Conservation (phyloP, 148 eudicot genomes). For the Fagopyrum tataricum region DNA sequence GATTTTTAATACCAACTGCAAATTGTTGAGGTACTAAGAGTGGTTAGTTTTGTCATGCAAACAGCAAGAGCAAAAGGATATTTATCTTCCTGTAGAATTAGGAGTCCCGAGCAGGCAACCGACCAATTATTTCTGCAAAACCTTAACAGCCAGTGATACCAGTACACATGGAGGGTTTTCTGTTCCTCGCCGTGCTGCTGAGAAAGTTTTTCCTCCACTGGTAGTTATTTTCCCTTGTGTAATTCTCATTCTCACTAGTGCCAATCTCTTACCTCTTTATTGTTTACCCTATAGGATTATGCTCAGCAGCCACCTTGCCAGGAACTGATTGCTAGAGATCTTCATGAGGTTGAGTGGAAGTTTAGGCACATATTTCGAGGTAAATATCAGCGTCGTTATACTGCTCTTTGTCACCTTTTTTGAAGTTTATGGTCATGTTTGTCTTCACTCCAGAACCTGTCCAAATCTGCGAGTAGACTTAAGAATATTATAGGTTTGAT, state of each 20-base stretch:
- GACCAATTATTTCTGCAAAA: constrained; percentile 94
- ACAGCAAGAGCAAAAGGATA: constrained; percentile 96
- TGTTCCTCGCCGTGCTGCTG: constrained; percentile 99
- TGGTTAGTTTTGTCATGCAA: constrained; percentile 1
- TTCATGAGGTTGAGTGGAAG: constrained; percentile 97
- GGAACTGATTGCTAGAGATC: constrained; percentile 94
- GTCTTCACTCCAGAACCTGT: no score
- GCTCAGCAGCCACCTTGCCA: constrained; percentile 92
- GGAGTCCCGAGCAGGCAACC: constrained; percentile 95
- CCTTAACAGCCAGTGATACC: constrained; percentile 95
- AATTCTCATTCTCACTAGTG: neutral
- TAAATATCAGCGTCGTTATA: constrained; percentile 13
- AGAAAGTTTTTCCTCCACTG: constrained; percentile 97
- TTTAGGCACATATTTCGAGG: constrained; percentile 97
- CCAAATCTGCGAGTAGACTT: neutral
- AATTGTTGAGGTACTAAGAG: neutral
- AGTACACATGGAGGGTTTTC: constrained; percentile 99
- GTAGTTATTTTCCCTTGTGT: constrained; percentile 23
- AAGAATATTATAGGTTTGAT: neutral
- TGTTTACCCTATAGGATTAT: constrained; percentile 59
- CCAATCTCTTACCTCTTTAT: neutral
- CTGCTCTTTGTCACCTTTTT: neutral
- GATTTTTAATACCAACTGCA: neutral
- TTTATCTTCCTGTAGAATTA: constrained; percentile 86
- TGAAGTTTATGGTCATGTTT: neutral